Evolutionary conservation across 495 filamentous ascomycete species (phyloP), one percentile per base, ranked within the genome.

Genomic region (Annulohypoxylon nitens): DNA sequence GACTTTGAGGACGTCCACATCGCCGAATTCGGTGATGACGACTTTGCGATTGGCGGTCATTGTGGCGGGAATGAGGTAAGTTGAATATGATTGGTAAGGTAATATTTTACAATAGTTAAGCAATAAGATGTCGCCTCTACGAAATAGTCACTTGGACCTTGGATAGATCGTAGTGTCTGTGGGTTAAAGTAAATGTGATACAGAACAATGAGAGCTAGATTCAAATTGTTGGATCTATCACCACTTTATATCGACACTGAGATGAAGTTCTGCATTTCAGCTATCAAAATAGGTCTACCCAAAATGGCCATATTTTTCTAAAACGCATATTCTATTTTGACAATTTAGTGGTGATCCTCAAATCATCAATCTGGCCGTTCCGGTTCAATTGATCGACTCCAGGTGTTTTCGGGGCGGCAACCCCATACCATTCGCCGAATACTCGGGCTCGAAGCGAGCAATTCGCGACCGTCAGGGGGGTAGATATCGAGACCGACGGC

Each of bases 41-140:
- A 78, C 82, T 76, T 84, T 84, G 74, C 83, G 83, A 53, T 82
- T 84, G 14, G 74, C 12, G 14, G 72, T 64, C 50, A 70, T 70
- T 39, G 34, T 60, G 8, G 53, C 0, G 14, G 0, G 18, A n/a
- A 36, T 57, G 16, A 50, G 47, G 47, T 45, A 45, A n/a, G 36
- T 39, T 2, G 36, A 7, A 7, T 9, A 39, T 39, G 20, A 23
- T 23, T 23, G 20, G 20, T n/a, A n/a, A 45, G 37, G 37, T 39
- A 9, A 4, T n/a, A n/a, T 39, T 39, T 36, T 10, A 36, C 34
- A 23, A 23, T 23, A 23, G 0, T 23, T 23, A 23, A 23, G 20
- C 20, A 23, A 23, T 23, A 0, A 23, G 20, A 23, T 23, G 20
- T 23, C 20, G 20, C 20, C 20, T 1, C 20, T 23, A 23, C 1